Evolutionary conservation across 2,329 filamentous ascomycete genomes (phyloP).

Genomic region (Celoporthe dispersa): DNA sequence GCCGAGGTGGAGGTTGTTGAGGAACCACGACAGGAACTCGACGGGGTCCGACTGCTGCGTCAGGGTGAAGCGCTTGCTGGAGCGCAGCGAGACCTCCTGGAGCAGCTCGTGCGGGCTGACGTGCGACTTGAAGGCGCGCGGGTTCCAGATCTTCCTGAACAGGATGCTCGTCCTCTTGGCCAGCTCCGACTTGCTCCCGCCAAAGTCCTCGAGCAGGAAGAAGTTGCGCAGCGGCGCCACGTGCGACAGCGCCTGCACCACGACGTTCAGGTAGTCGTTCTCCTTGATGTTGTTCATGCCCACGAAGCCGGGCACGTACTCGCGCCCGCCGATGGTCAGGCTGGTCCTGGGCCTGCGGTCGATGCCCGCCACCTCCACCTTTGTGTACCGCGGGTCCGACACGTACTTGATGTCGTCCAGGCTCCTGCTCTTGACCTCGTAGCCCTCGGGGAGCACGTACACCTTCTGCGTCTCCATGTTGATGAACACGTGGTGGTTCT

Average conservation of each 20-base stretch:
- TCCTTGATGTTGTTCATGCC: conserved; percentile 99
- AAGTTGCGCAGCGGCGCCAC: conserved; percentile 89
- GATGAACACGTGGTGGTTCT: conserved; percentile 96
- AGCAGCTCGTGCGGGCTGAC: conserved; percentile 97
- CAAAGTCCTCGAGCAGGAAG: conserved; percentile 85
- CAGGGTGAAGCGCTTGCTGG: conserved; percentile 89
- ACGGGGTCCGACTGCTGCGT: conserved; percentile 93
- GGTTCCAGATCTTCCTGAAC: conserved; percentile 97
- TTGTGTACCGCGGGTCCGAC: conserved; percentile 85
- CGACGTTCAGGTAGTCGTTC: conserved; percentile 97
- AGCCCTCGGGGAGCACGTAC: conserved; percentile 92
- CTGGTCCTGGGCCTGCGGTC: conserved; percentile 68
- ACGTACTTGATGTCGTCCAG: conserved; percentile 99
- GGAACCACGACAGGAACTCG: conserved; percentile 95
- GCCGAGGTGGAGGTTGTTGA: conserved; percentile 92
- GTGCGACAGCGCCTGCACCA: conserved; percentile 89
- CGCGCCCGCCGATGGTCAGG: conserved; percentile 80
- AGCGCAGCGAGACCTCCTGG: conserved; percentile 88
- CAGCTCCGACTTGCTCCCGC: conserved; percentile 70
- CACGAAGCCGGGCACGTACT: conserved; percentile 92
- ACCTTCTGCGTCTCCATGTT: conserved; percentile 94
- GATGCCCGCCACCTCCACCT: conserved; percentile 77
- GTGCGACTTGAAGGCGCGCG: conserved; percentile 92
- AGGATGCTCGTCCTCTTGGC: conserved; percentile 87
- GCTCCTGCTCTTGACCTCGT: conserved; percentile 92